Base-by-base conservation (phyloP, 2,329 filamentous ascomycete genomes). In the Metarhizium album region DNA sequence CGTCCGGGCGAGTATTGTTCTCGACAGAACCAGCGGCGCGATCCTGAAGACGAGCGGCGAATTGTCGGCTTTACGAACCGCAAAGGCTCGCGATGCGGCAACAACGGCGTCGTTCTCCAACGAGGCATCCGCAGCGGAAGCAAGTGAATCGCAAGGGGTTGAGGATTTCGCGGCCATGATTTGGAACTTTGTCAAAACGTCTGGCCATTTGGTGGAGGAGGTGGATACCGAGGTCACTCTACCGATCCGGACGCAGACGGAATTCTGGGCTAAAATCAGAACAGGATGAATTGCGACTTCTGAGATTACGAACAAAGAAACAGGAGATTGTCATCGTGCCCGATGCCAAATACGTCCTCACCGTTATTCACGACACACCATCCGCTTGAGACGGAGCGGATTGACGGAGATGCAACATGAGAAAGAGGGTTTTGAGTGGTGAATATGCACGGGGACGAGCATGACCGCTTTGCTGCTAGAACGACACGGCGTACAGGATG, bases 271-370 rank as follows among this genome's bases (percentile, higher is more conserved):
- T 67, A 48, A 67, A 50, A n/a, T 20, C 45, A 1, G 16, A 33
- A 47, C 55, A 85, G 76, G 87, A 93, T 60, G 87, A 90, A 63
- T 68, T 90, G 55, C 89, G 84, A 68, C 72, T 93, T 46, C 67
- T 93, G 48, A 76, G 87, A 55, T 64, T 94, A 56, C 78, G 88
- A 57, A 91, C 87, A n/a, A 89, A 83, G 72, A 90, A 87, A 66
- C 86, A 90, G 59, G 88, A 94, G 66, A 70, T 93, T 55, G 84
- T 93, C 53, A 87, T 93, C 61, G 84, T 91, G 20, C 87, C 86
- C 65, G 87, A 91, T 65, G 62, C 78, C 40, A 90, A 87, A 62
- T 94, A 87, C 67, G 73, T 93, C 45, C 75, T 91, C 37, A 80
- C 90, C 50, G 84, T 90, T 37, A 79, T 91, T 51, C 87, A 91